Evolutionary conservation across 306 rosid genomes (phyloP).

Genomic region (Glycyrrhiza uralensis): DNA sequence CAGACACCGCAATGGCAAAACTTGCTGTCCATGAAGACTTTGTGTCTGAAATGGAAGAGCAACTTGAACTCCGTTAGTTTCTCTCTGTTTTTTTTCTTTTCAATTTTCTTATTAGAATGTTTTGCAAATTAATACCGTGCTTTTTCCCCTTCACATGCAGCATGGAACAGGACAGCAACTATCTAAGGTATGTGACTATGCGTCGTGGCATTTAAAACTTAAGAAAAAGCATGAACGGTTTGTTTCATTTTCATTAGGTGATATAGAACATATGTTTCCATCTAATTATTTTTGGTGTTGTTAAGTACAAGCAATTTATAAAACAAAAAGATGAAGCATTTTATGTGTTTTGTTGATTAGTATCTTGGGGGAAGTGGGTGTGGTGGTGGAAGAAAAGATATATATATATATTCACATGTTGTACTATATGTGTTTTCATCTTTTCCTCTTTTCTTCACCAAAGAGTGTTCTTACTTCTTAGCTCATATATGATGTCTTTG

Average conservation of each 20-base stretch:
- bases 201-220: background rate
- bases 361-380: too few species aligned
- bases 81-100: background rate
- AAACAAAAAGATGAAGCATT: background rate
- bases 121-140: conserved; percentile 1
- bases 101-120: background rate
- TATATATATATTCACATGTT: too few species aligned
- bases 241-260: background rate
- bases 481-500: too few species aligned
- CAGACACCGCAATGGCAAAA: conserved; percentile 56
- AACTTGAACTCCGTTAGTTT: conserved; percentile 57
- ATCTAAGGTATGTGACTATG: conserved; percentile 63
- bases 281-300: background rate
- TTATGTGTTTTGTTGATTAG: too few species aligned
- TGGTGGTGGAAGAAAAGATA: too few species aligned
- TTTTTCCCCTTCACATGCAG: conserved; percentile 30
- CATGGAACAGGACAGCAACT: conserved; percentile 38
- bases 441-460: too few species aligned
- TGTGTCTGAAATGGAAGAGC: conserved; percentile 44
- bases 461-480: too few species aligned
- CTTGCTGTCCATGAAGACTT: conserved; percentile 37
- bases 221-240: background rate
- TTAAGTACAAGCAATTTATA: background rate
- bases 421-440: too few species aligned
- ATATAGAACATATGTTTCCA: background rate